Conservation (phyloP, 108 stramenopile genomes). For the Cyclotella kingstonii region DNA sequence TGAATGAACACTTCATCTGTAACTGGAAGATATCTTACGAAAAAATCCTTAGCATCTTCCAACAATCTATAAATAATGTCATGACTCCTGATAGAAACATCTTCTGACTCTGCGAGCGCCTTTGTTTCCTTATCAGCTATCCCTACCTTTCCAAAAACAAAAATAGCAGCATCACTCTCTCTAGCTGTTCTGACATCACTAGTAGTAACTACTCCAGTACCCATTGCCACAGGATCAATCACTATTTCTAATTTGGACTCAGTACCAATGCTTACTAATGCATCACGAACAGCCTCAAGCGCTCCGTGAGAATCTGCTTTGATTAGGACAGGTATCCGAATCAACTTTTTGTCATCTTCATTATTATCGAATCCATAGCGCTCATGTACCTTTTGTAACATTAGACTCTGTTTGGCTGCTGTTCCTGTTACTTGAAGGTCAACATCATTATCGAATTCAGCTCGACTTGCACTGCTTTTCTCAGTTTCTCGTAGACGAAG, state of each 20-base stretch:
- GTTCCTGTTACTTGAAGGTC: constrained; percentile 42
- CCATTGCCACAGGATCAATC: constrained; percentile 71
- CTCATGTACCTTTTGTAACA: constrained; percentile 42
- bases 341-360: constrained; percentile 25
- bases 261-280: constrained; percentile 55
- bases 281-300: constrained; percentile 69
- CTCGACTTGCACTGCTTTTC: constrained; percentile 41
- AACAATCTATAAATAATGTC: constrained; percentile 79
- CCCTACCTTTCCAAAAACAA: constrained; percentile 66
- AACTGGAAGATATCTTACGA: constrained; percentile 57
- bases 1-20: constrained; percentile 55
- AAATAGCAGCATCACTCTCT: constrained; percentile 78
- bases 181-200: constrained; percentile 77
- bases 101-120: constrained; percentile 53
- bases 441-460: constrained; percentile 27
- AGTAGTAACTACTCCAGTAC: constrained; percentile 65
- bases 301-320: constrained; percentile 86
- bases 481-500: constrained; percentile 52
- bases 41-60: constrained; percentile 74
- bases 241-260: constrained; percentile 61
- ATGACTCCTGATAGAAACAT: constrained; percentile 54
- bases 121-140: constrained; percentile 51
- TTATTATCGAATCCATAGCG: constrained; percentile 34
- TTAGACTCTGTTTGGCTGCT: constrained; percentile 34
- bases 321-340: constrained; percentile 78